These are phyloP conservation scores for Pisolithus sp. DNA, from an alignment of 768 basidiomycete genomes.

Conservation along the genomic window DNA sequence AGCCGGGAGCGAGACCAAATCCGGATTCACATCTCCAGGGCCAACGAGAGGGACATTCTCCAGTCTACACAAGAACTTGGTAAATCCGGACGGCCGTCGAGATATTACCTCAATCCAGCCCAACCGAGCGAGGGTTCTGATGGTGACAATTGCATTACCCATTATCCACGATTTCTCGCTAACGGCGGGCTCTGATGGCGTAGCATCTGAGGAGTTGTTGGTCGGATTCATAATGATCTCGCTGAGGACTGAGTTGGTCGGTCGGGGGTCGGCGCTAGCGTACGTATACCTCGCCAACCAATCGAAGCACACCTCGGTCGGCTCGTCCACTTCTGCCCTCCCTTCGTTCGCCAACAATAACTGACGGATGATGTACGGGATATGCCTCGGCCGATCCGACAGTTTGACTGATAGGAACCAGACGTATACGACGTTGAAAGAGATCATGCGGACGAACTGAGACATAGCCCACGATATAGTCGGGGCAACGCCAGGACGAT, in stretches of 20 bases:
- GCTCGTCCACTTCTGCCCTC: conserved; percentile 69
- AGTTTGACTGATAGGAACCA: conserved; percentile 92
- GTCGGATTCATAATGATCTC: conserved; percentile 70
- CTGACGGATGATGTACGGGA: conserved; percentile 81
- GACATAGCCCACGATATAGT: conserved; percentile 80
- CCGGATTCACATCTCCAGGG: conserved; percentile 79
- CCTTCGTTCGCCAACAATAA: conserved; percentile 82
- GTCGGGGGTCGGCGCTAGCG: conserved; percentile 87
- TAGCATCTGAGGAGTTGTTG: conserved; percentile 13
- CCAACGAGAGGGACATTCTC: conserved; percentile 88
- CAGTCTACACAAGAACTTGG: conserved; percentile 73
- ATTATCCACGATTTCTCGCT: conserved; percentile 78
- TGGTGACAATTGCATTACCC: conserved; percentile 79
- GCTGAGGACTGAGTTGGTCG: conserved; percentile 69
- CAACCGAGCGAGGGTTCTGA: conserved; percentile 60
- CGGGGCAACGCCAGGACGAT: conserved; percentile 50
- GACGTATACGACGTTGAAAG: conserved; percentile 84
- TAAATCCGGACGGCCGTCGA: conserved; percentile 83
- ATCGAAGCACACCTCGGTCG: conserved; percentile 95
- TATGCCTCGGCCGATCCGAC: conserved; percentile 70
- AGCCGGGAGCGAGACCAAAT: conserved; percentile 64
- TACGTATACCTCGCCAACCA: conserved; percentile 96
- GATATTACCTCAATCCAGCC: conserved; percentile 90
- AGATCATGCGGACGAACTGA: conserved; percentile 85
- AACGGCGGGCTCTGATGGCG: conserved; percentile 33